Conservation (phyloP, 352 stramenopile genomes). For the Phytophthora cajani region DNA sequence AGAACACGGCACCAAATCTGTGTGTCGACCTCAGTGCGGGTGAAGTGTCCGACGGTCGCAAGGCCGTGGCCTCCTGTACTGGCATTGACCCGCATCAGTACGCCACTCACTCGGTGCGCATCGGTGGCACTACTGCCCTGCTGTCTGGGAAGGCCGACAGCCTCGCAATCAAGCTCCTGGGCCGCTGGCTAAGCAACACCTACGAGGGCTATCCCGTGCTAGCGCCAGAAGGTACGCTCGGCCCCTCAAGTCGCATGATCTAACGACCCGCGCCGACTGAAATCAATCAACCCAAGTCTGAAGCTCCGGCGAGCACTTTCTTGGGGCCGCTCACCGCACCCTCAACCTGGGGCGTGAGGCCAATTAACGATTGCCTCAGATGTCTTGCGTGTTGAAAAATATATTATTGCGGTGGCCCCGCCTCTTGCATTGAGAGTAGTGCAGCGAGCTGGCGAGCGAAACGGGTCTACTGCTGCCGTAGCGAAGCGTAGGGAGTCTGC, state of each 20-base stretch:
- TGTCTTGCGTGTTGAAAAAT: conserved; percentile 6
- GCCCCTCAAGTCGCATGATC: not conserved
- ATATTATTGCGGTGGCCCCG: too few relatives aligned
- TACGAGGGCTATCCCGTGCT: not conserved
- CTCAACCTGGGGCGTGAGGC: conserved; percentile 1
- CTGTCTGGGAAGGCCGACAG: not conserved
- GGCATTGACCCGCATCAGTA: not conserved
- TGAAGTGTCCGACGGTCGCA: not conserved
- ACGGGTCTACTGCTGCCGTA: too few relatives aligned
- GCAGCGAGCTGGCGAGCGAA: too few relatives aligned
- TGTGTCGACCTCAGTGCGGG: not conserved
- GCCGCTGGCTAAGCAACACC: not conserved
- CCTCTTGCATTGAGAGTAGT: too few relatives aligned
- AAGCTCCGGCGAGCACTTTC: not conserved
- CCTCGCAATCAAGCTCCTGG: not conserved
- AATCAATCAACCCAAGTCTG: not conserved
- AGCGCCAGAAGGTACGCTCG: not conserved
- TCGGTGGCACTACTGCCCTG: not conserved
- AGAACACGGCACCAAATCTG: not conserved
- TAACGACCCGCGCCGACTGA: not conserved
- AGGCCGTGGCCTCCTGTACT: not conserved
- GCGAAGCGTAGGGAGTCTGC: too few relatives aligned
- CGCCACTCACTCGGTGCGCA: not conserved
- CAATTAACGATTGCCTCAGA: conserved; percentile 3
- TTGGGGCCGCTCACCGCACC: not conserved